These are phyloP conservation scores for Entomortierella beljakovae DNA, from an alignment of 192 early-diverging fungal species.

Conservation along the genomic window DNA sequence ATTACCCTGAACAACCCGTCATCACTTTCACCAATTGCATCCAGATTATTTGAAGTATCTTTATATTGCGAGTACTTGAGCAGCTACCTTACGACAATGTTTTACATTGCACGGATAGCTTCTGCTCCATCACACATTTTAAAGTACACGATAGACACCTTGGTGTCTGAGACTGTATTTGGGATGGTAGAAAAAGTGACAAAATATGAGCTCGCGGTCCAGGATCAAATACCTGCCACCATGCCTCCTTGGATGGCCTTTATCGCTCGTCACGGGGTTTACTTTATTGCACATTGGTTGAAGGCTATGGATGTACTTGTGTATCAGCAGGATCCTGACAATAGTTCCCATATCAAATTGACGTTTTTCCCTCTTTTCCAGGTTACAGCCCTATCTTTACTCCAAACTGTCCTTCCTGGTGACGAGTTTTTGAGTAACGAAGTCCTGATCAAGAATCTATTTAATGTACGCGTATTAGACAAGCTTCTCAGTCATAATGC, in stretches of 20 bases:
- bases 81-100: slow-evolving; percentile 44
- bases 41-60: slow-evolving; percentile 30
- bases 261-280: slow-evolving; percentile 40
- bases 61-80: slow-evolving; percentile 36
- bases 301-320: slow-evolving; percentile 45
- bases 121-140: slow-evolving; percentile 15
- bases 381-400: slow-evolving; percentile 40
- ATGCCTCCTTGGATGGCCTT: slow-evolving; percentile 50
- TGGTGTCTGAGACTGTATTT: slow-evolving; percentile 30
- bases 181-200: slow-evolving; percentile 41
- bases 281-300: slow-evolving; percentile 48
- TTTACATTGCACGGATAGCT: slow-evolving; percentile 32
- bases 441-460: slow-evolving; percentile 40
- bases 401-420: slow-evolving; percentile 46
- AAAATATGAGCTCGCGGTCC: slow-evolving; percentile 47
- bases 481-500: slow-evolving; percentile 42
- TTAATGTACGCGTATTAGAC: slow-evolving; percentile 34
- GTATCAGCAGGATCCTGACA: slow-evolving; percentile 49
- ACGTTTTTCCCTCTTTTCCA: slow-evolving; percentile 53
- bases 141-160: slow-evolving; percentile 22
- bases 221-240: slow-evolving; percentile 28
- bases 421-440: slow-evolving; percentile 44
- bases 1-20: slow-evolving; percentile 41
- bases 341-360: slow-evolving; percentile 53
- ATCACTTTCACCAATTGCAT: slow-evolving; percentile 10